Conservation (phyloP, 2,329 filamentous ascomycete species). For the Aspergillus sp. region DNA sequence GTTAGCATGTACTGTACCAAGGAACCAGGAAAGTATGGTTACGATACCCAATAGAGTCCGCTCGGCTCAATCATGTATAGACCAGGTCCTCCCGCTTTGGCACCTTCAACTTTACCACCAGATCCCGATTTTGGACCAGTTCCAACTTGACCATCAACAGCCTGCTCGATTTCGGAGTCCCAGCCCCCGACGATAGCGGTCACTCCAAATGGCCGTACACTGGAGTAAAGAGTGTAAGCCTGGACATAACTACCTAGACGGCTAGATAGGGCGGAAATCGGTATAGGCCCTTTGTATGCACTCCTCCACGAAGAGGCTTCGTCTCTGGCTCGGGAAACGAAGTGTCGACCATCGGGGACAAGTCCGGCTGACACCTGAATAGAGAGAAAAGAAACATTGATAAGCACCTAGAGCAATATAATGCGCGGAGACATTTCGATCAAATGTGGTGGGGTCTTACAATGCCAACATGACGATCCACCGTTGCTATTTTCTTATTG, state of each 20-base stretch:
- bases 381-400: neutral
- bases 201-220: conserved; percentile 93
- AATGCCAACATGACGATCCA: conserved; percentile 89
- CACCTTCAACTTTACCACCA: conserved; percentile 73
- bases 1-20: conserved; percentile 15
- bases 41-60: conserved; percentile 78
- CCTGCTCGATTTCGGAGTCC: conserved; percentile 80
- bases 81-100: conserved; percentile 80
- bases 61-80: conserved; percentile 99
- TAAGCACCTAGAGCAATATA: no score
- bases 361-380: conserved; percentile 85
- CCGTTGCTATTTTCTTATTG: conserved; percentile 94
- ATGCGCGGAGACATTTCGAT: no score
- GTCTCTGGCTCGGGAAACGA: conserved; percentile 88
- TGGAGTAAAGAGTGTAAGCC: conserved; percentile 95
- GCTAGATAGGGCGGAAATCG: conserved; percentile 78
- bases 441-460: conserved; percentile 52
- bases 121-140: conserved; percentile 71
- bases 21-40: conserved; percentile 10
- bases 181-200: conserved; percentile 91
- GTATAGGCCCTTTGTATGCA: conserved; percentile 92
- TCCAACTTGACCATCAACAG: conserved; percentile 88
- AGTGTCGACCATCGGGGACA: conserved; percentile 90
- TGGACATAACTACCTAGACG: conserved; percentile 96
- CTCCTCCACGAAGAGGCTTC: conserved; percentile 88